Conservation (phyloP, 345 rosid genomes). For the Euphorbia peplus region DNA sequence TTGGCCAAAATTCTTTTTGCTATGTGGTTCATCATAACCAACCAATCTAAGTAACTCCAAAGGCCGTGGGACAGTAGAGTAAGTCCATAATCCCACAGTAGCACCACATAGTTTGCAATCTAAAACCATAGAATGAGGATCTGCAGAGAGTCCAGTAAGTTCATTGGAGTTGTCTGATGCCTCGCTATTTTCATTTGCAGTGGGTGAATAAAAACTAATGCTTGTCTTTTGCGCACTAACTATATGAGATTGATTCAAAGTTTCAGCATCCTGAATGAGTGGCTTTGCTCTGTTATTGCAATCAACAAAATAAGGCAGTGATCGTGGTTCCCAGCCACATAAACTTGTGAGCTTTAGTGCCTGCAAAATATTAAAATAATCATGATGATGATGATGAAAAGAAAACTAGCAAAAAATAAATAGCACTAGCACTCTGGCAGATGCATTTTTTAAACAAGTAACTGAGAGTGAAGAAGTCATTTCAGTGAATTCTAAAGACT, state of each 20-base stretch:
- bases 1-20: constrained; percentile 30
- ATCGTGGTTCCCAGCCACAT: constrained; percentile 94
- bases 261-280: constrained; percentile 29
- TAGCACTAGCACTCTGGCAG: background rate
- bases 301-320: constrained; percentile 72
- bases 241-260: constrained; percentile 34
- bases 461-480: background rate
- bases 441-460: background rate
- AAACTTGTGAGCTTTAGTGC: constrained; percentile 72
- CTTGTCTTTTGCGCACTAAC: constrained; percentile 36
- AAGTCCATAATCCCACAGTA: constrained; percentile 89
- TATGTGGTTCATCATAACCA: constrained; percentile 50
- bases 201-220: constrained; percentile 21
- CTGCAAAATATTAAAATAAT: constrained; percentile 41
- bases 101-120: constrained; percentile 97
- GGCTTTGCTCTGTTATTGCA: constrained; percentile 45
- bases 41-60: constrained; percentile 69
- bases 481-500: background rate
- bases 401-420: constrained; percentile 8
- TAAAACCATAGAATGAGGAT: constrained; percentile 74
- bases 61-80: constrained; percentile 56
- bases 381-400: constrained; percentile 12
- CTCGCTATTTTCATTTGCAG: constrained; percentile 31
- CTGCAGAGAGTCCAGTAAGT: constrained; percentile 40
- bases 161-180: constrained; percentile 27